phyloP scores from a whole-genome alignment of 2,329 filamentous ascomycete genomes.

The Penicillium rolfsii region DNA sequence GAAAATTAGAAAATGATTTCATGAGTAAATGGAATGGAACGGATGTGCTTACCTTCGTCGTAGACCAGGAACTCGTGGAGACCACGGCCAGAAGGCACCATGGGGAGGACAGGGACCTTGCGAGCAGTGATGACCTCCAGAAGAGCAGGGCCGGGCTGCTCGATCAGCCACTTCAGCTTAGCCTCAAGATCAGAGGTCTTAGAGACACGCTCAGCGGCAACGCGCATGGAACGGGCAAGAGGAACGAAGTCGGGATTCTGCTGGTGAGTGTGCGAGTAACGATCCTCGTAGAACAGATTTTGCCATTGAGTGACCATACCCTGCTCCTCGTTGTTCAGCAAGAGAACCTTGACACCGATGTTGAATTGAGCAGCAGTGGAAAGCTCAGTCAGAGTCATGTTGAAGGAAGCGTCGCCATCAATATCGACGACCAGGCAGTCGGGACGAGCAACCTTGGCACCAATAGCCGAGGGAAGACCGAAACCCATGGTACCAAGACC shows the following conservation, averaged over 20 bases:
- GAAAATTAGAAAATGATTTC: slow-evolving; percentile 14
- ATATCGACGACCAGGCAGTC: slow-evolving; percentile 92
- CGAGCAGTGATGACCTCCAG: slow-evolving; percentile 89
- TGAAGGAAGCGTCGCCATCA: slow-evolving; percentile 97
- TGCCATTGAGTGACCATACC: slow-evolving; percentile 99
- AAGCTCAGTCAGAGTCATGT: slow-evolving; percentile 97
- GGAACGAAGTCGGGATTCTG: slow-evolving; percentile 96
- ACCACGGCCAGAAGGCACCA: slow-evolving; percentile 86
- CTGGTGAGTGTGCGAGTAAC: slow-evolving; percentile 90
- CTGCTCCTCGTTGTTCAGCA: slow-evolving; percentile 96
- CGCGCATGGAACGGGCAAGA: slow-evolving; percentile 85
- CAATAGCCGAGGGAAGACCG: slow-evolving; percentile 91
- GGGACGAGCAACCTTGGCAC: slow-evolving; percentile 82
- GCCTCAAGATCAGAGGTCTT: slow-evolving; percentile 78
- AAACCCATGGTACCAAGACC: slow-evolving; percentile 96
- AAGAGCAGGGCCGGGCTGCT: slow-evolving; percentile 86
- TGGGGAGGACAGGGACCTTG: slow-evolving; percentile 83
- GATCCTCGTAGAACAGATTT: slow-evolving; percentile 93
- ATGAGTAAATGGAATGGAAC: slow-evolving; percentile 12
- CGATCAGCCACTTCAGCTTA: slow-evolving; percentile 83
- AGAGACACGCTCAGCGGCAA: slow-evolving; percentile 71
- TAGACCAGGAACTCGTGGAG: slow-evolving; percentile 93
- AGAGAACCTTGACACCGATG: slow-evolving; percentile 92
- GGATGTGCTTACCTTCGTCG: slow-evolving; percentile 66
- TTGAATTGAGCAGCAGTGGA: slow-evolving; percentile 93